phyloP scores from a whole-genome alignment of 1,284 basidiomycete genomes.

The Porodaedalea pini region DNA sequence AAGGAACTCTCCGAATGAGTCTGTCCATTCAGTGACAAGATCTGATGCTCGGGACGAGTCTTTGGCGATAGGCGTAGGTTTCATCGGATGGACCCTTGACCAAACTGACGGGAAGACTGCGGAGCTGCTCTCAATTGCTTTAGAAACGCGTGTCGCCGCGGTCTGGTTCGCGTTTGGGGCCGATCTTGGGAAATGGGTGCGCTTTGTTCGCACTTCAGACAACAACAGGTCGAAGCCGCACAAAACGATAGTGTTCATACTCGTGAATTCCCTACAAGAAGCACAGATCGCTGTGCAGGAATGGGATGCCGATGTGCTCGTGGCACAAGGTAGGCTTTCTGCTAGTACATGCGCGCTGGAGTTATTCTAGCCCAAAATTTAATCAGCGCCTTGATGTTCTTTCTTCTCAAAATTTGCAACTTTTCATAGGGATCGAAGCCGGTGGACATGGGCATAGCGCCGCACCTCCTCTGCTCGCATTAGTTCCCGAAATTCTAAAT shows the following conservation, averaged over 20 bases:
- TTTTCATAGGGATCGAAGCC: conserved; percentile 59
- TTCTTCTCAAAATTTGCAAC: conserved; percentile 4
- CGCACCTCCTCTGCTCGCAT: conserved; percentile 54
- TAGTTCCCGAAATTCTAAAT: conserved; percentile 54
- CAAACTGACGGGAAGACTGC: conserved; percentile 34
- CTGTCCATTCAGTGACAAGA: neutral
- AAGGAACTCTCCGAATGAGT: neutral
- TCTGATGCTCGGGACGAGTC: conserved; percentile 28
- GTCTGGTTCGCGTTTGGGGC: conserved; percentile 73
- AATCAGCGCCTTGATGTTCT: neutral
- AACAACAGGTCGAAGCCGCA: conserved; percentile 33
- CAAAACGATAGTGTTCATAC: conserved; percentile 58
- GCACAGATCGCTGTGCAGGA: conserved; percentile 51
- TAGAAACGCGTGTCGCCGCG: conserved; percentile 56
- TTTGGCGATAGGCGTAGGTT: conserved; percentile 70
- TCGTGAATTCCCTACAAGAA: conserved; percentile 55
- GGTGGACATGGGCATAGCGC: conserved; percentile 65
- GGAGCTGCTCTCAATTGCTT: conserved; percentile 45
- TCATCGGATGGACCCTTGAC: conserved; percentile 68
- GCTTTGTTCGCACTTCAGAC: conserved; percentile 53
- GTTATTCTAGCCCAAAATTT: neutral
- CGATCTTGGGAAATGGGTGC: conserved; percentile 55
- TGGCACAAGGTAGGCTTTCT: conserved; percentile 63
- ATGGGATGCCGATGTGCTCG: conserved; percentile 66
- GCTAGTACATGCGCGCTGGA: neutral